Evolutionary conservation across 306 rosid genomes (phyloP), one percentile per base, ranked within the genome.

Genomic region (Rosa chinensis): DNA sequence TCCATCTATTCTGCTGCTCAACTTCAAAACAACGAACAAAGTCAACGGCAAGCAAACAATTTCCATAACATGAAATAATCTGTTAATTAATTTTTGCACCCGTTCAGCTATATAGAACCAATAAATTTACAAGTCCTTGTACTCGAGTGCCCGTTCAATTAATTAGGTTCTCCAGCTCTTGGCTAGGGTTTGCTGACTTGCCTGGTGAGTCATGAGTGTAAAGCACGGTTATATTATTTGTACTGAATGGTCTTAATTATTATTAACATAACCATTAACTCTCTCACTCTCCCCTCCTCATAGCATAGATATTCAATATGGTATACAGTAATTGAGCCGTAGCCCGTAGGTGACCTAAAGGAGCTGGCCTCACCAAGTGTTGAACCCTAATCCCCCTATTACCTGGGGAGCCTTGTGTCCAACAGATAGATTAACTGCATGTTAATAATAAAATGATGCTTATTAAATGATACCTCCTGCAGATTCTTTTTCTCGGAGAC

Each of bases 1-100:
- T 87, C 89, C 85, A 75, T 86, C 82, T 88, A 81, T 85, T 87
- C 84, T 87, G 81, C 87, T 82, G 91, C 85, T 87, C 80, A 85
- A 84, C 88, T 76, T 83, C 81, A 82, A 79, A 72, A 43, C 35
- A 32, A 32, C 47, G 47, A 43, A 43, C 47, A 43, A 7, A 43
- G 47, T 9, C 47, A 43, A 43, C 47, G 8, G 92, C 35, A 61
- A 21, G 66, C 10, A 21, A 1, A 10, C 18, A 61, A 61, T 23
- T 61, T 23, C 66, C 39, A 25, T 2, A 61, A n/a, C 28, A n/a
- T 20, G 66, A 23, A 35, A 59, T 8, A 9, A 21, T 59, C 4
- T 53, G 8, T 18, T 18, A 20, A 32, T 32, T 18, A 6, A 18
- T 20, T 18, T 53, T 20, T 53, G 8, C 61, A 53, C 25, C 9